Conservation (phyloP, 768 basidiomycete genomes). For the Mycena belliarum region DNA sequence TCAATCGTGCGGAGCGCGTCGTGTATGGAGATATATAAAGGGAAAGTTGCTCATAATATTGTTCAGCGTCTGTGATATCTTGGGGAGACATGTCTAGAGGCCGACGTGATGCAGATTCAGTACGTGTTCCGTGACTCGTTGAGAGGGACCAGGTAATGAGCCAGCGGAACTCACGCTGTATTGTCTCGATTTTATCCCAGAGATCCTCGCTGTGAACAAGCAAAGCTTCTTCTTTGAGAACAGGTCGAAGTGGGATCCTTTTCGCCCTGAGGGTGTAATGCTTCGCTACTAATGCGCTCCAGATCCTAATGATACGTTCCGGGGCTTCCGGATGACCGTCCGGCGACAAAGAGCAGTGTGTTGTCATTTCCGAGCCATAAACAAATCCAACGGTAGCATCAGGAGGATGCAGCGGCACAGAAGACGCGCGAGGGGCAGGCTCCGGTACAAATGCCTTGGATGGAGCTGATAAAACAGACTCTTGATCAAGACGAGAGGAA, state of each 20-base stretch:
- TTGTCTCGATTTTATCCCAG: slow-evolving; percentile 87
- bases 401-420: slow-evolving; percentile 40
- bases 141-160: too few relatives aligned
- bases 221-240: slow-evolving; percentile 74
- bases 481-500: not conserved
- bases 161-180: slow-evolving; percentile 64
- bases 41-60: slow-evolving; percentile 88
- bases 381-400: slow-evolving; percentile 75
- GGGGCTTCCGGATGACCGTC: slow-evolving; percentile 70
- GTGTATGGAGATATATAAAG: slow-evolving; percentile 90
- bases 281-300: slow-evolving; percentile 58
- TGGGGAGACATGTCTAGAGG: slow-evolving; percentile 70
- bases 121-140: too few relatives aligned
- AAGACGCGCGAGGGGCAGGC: slow-evolving; percentile 38
- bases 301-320: slow-evolving; percentile 81
- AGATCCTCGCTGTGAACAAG: slow-evolving; percentile 90
- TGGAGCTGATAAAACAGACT: not conserved
- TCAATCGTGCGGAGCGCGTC: slow-evolving; percentile 80
- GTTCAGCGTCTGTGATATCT: slow-evolving; percentile 71
- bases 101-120: slow-evolving; percentile 17
- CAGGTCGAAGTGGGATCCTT: slow-evolving; percentile 72
- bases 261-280: slow-evolving; percentile 73
- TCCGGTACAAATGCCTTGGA: not conserved
- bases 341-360: slow-evolving; percentile 60
- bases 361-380: slow-evolving; percentile 84